These are phyloP conservation scores for Malassezia psittaci DNA, from an alignment of 1,284 basidiomycete species.

Conservation along the genomic window DNA sequence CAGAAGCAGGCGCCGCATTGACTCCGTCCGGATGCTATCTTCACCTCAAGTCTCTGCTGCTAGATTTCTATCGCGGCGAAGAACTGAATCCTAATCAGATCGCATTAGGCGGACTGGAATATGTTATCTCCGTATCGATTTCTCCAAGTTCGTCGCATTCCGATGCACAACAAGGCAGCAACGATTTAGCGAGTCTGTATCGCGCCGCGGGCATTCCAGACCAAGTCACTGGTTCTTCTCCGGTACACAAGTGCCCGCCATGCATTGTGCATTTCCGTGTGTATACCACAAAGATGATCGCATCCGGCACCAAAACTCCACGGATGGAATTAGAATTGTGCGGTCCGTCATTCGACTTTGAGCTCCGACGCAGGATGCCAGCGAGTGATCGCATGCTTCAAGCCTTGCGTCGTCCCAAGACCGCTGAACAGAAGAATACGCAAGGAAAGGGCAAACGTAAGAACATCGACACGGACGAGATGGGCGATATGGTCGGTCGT, in stretches of 20 bases:
- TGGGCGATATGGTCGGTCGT: slow-evolving; percentile 86
- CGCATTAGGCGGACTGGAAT: slow-evolving; percentile 70
- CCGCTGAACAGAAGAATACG: slow-evolving; percentile 59
- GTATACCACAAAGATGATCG: slow-evolving; percentile 66
- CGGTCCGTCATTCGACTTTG: slow-evolving; percentile 82
- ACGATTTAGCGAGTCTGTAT: slow-evolving; percentile 28
- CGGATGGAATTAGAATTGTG: slow-evolving; percentile 69
- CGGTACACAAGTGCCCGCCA: slow-evolving; percentile 51
- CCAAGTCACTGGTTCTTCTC: slow-evolving; percentile 48
- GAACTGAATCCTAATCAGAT: slow-evolving; percentile 66
- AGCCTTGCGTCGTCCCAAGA: slow-evolving; percentile 72
- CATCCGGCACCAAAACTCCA: slow-evolving; percentile 51
- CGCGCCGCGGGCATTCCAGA: slow-evolving; percentile 30
- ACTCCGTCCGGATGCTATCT: slow-evolving; percentile 32
- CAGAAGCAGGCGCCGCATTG: slow-evolving; percentile 22
- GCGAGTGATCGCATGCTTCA: slow-evolving; percentile 72
- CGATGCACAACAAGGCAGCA: slow-evolving; percentile 2
- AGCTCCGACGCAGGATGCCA: slow-evolving; percentile 62
- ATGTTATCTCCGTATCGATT: slow-evolving; percentile 60
- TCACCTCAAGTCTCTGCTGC: slow-evolving; percentile 72
- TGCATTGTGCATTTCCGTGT: slow-evolving; percentile 71
- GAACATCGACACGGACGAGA: slow-evolving; percentile 81
- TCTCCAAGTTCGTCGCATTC: slow-evolving; percentile 15
- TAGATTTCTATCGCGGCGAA: slow-evolving; percentile 71
- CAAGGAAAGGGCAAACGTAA: slow-evolving; percentile 76